A percentile compares a stretch with the other conserved stretches of the same genome.
Conservation (phyloP, 139 green algal genomes). For the Pedinophyceae sp. region DNA sequence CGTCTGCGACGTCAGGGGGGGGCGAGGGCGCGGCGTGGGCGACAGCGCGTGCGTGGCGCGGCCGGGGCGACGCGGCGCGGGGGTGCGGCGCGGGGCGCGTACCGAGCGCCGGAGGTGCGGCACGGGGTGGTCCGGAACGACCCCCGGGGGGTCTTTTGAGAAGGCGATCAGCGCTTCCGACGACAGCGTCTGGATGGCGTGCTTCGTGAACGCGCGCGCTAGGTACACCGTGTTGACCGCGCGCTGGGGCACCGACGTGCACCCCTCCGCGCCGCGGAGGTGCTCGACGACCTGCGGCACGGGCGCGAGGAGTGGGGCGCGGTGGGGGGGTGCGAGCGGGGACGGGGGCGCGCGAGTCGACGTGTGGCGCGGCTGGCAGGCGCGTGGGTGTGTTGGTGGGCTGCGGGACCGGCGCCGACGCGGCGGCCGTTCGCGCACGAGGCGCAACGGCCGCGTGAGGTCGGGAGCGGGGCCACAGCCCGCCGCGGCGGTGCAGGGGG, state of each 20-base stretch:
- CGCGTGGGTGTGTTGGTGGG: not conserved
- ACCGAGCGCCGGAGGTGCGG: not conserved
- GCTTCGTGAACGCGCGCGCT: constrained; percentile 34
- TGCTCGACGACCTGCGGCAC: not conserved
- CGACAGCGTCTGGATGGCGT: constrained; percentile 32
- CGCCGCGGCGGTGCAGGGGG: too few species aligned
- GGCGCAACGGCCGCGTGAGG: not conserved
- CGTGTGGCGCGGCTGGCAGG: too few species aligned
- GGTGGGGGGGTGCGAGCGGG: too few species aligned
- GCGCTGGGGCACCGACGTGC: constrained; percentile 13
- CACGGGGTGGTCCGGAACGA: not conserved
- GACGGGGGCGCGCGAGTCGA: too few species aligned
- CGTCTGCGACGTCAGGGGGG: constrained; percentile 6
- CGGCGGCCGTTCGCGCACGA: not conserved
- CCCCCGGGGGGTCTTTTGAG: constrained; percentile 11
- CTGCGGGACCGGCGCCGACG: not conserved
- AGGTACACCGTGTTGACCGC: constrained; percentile 50
- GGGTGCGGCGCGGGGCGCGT: not conserved
- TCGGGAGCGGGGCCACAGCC: too few species aligned
- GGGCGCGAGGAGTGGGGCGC: too few species aligned
- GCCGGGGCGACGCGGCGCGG: not conserved
- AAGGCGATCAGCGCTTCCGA: constrained; percentile 27
- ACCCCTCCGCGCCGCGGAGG: not conserved
- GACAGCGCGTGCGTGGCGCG: constrained; percentile 5
- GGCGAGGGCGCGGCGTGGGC: constrained; percentile 5